Evolutionary conservation across 306 rosid genomes (phyloP).

Genomic region (Aeschynomene evenia): DNA sequence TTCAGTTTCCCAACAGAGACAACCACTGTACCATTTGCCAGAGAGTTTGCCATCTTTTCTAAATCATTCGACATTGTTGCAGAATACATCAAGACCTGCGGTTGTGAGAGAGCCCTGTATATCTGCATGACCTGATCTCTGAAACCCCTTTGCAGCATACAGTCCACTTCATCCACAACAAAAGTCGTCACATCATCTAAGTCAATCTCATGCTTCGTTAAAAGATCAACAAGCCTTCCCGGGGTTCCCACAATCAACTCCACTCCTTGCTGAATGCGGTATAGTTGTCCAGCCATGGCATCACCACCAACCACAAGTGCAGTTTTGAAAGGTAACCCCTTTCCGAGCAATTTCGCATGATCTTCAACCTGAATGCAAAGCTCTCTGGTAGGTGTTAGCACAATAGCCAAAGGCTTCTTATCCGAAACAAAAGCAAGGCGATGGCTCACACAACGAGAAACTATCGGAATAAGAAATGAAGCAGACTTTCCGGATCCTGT

Average conservation of each 20-base stretch:
- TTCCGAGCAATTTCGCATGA: constrained; percentile 75
- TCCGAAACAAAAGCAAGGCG: constrained; percentile 34
- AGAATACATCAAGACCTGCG: constrained; percentile 79
- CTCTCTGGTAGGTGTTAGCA: constrained; percentile 83
- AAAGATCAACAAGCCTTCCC: constrained; percentile 79
- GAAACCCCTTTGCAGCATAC: constrained; percentile 78
- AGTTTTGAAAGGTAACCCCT: constrained; percentile 80
- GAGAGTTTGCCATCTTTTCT: constrained; percentile 61
- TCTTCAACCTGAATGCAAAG: constrained; percentile 78
- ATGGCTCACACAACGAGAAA: constrained; percentile 49
- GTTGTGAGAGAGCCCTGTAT: constrained; percentile 64
- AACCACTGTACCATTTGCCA: constrained; percentile 49
- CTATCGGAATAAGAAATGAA: constrained; percentile 70
- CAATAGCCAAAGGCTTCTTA: constrained; percentile 62
- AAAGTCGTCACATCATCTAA: constrained; percentile 59
- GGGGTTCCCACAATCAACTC: constrained; percentile 84
- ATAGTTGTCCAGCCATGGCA: constrained; percentile 73
- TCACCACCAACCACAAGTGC: constrained; percentile 94
- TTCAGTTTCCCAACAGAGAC: constrained; percentile 69
- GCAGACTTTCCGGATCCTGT: constrained; percentile 88
- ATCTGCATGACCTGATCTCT: constrained; percentile 81
- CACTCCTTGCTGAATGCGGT: constrained; percentile 82
- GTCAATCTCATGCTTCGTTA: constrained; percentile 61
- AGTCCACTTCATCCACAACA: constrained; percentile 86
- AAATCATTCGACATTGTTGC: constrained; percentile 72